Evolutionary conservation across 805 yeast genomes (phyloP), one percentile per base, ranked within the genome.

Genomic region (Candida fluviatilis): DNA sequence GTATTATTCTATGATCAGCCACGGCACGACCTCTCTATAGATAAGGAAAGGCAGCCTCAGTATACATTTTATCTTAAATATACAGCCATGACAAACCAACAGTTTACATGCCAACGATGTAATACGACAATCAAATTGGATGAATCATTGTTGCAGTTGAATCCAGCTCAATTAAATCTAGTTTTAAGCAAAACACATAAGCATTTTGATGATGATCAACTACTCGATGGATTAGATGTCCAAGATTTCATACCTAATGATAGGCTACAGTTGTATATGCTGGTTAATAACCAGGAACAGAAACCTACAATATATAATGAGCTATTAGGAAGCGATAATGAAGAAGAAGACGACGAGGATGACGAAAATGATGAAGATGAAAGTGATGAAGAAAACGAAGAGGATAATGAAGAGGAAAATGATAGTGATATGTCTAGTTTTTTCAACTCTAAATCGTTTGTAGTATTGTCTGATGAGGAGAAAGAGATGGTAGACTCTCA

Each of bases 91-190:
- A 23, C 43, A 7, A 41, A 40, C 19, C n/a, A 27, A 25, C 13
- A 18, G 7, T 50, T 57, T 35, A 37, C 43, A n/a, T 82, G 89
- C 57, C 83, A 76, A 49, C 60, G 76, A 46, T 82, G 89, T 54
- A 67, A 75, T 40, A 62, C 73, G 16, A 82, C 84, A 1, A 51
- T 82, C 26, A 54, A 56, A 6, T 58, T 80, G 4, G 85, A 82
- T 51, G 68, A 66, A 11, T 73, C 86, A 0, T 51, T 82, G n/a
- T 54, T 62, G 18, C 71, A 69, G 18, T 53, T 80, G 17, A 67
- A 75, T 31, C 59, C 65, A 23, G 79, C 80, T 0, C 86, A 80
- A 52, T 56, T 69, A 3, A 69, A 71, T 28, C 61, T 80, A 16
- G 57, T 82, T 16, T 60, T 74, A 0, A 56, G 58, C 5, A 62